phyloP scores from a whole-genome alignment of 75 land plant genomes.

The Selaginella tamariscina region DNA sequence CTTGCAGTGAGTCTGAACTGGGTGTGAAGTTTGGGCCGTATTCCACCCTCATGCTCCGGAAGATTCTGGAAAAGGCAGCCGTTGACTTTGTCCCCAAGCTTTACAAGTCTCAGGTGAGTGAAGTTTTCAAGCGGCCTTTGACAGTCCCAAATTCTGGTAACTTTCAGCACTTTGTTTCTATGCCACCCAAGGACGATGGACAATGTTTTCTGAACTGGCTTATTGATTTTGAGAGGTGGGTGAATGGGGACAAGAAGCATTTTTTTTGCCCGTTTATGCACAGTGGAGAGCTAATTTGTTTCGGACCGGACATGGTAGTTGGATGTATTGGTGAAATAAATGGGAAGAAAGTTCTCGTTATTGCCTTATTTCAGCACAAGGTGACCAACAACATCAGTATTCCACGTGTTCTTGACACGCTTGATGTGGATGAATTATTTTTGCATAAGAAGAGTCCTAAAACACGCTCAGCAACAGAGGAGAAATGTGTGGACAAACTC shows the following conservation, averaged over 20 bases:
- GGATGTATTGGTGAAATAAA: neutral
- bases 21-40: neutral
- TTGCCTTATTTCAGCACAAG: neutral
- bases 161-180: too few species aligned
- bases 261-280: neutral
- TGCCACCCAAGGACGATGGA: too few species aligned
- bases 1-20: neutral
- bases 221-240: too few species aligned
- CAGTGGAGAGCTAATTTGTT: neutral
- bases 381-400: neutral
- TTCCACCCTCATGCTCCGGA: neutral
- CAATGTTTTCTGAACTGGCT: too few species aligned
- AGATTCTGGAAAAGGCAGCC: neutral
- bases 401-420: neutral
- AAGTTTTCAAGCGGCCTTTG: neutral
- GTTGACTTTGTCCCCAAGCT: neutral
- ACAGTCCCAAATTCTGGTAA: neutral
- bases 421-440: neutral
- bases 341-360: neutral
- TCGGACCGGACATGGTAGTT: neutral
- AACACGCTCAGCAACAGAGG: neutral
- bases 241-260: too few species aligned
- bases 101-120: neutral
- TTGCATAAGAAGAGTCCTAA: neutral
- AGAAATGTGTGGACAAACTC: neutral